A percentile compares a stretch with the other conserved stretches of the same genome.
Evolutionary conservation across 495 filamentous ascomycete genomes (phyloP).

Genomic region (Xylaria grammica): DNA sequence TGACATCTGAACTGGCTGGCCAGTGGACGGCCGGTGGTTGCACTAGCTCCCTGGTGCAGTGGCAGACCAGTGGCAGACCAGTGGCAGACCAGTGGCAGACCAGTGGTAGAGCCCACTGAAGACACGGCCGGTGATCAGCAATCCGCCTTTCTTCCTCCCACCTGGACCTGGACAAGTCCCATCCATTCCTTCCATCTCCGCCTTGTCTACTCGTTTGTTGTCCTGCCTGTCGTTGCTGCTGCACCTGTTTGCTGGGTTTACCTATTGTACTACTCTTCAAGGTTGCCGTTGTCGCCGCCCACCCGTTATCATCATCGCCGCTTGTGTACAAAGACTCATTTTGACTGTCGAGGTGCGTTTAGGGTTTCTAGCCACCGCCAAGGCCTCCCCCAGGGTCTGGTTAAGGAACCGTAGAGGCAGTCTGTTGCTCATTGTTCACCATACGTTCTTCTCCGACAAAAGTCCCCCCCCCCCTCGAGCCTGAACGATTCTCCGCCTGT

Average conservation of each 20-base stretch:
- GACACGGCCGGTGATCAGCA: background rate
- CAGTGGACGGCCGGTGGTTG: background rate
- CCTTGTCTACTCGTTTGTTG: slow-evolving; percentile 7
- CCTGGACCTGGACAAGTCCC: slow-evolving; percentile 16
- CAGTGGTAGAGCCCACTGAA: background rate
- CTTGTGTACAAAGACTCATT: slow-evolving; percentile 1
- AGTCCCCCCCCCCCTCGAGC: background rate
- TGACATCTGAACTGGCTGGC: slow-evolving; percentile 4
- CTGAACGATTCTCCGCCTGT: background rate
- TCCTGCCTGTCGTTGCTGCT: slow-evolving; percentile 11
- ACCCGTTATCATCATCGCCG: background rate
- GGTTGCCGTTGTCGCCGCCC: background rate
- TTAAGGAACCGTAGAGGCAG: background rate
- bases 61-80: no score
- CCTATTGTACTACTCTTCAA: background rate
- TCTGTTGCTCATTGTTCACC: background rate
- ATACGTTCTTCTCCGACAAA: background rate
- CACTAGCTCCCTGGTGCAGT: no score
- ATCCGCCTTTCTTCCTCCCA: slow-evolving; percentile 26
- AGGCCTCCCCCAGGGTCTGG: background rate
- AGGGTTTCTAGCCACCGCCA: slow-evolving; percentile 1
- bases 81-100: background rate
- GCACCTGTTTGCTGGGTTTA: background rate
- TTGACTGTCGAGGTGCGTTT: background rate
- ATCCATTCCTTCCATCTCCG: slow-evolving; percentile 19